Conservation (phyloP, 768 basidiomycete species). For the Auricularia auricula-judae region DNA sequence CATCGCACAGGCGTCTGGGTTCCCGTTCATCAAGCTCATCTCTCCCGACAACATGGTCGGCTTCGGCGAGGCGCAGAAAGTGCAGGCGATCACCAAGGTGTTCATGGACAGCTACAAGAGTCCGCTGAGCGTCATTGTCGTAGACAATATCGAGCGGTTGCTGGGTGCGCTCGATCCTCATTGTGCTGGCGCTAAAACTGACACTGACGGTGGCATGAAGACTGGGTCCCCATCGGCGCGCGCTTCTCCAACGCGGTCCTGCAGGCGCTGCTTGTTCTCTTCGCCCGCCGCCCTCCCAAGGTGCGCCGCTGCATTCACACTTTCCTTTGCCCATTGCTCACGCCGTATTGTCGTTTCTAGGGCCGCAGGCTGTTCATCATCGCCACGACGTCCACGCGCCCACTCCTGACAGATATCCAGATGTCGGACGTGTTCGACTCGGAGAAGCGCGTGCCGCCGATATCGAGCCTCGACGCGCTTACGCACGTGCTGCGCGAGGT, state of each 20-base stretch:
- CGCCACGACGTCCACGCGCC: constrained; percentile 82
- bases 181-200: background rate
- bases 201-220: constrained; percentile 27
- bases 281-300: constrained; percentile 86
- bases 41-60: constrained; percentile 97
- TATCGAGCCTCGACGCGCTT: constrained; percentile 60
- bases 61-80: constrained; percentile 85
- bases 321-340: background rate
- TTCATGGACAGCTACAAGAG: constrained; percentile 97
- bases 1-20: constrained; percentile 87
- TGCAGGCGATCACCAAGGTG: constrained; percentile 80
- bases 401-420: constrained; percentile 80
- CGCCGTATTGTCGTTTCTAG: constrained; percentile 25
- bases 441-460: constrained; percentile 73
- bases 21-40: constrained; percentile 95
- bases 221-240: constrained; percentile 96
- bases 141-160: constrained; percentile 88
- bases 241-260: constrained; percentile 91
- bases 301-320: constrained; percentile 26
- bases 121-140: constrained; percentile 89
- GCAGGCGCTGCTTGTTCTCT: constrained; percentile 80
- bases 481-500: constrained; percentile 71
- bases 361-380: constrained; percentile 85
- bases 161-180: constrained; percentile 46
- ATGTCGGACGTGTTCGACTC: constrained; percentile 84